Evolutionary conservation across 768 basidiomycete genomes (phyloP).

Genomic region (Boletus huronensis): DNA sequence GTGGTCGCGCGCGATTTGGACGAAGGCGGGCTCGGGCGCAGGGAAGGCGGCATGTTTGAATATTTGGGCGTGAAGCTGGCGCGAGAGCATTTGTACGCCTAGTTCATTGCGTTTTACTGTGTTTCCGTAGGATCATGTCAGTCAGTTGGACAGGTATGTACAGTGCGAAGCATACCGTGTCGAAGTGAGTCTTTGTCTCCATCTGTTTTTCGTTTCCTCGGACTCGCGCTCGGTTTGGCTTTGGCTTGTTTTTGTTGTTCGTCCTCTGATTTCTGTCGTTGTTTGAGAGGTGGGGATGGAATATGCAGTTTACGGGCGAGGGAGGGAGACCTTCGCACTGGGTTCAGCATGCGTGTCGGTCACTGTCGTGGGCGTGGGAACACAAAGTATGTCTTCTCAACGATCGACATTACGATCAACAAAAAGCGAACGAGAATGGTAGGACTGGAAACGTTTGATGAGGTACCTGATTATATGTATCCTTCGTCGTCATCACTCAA

Average conservation of each 20-base stretch:
- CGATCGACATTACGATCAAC: no score
- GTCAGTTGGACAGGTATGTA: neutral
- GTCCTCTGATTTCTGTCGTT: constrained; percentile 11
- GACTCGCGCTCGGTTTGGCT: neutral
- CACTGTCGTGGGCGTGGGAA: constrained; percentile 8
- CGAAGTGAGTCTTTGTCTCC: neutral
- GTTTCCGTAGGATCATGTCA: neutral
- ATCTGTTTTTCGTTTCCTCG: neutral
- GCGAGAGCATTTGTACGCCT: constrained; percentile 91
- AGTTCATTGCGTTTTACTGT: constrained; percentile 75
- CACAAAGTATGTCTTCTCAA: neutral
- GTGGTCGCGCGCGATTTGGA: constrained; percentile 78
- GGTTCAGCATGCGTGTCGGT: constrained; percentile 16
- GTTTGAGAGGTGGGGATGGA: constrained; percentile 9
- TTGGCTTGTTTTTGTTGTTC: neutral
- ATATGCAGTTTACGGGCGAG: constrained; percentile 15
- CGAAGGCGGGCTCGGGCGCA: constrained; percentile 52
- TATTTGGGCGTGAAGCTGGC: constrained; percentile 75
- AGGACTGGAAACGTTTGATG: no score
- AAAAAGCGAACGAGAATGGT: neutral
- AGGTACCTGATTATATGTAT: no score
- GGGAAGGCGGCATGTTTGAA: constrained; percentile 70
- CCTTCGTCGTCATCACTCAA: no score
- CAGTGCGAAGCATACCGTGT: constrained; percentile 6
- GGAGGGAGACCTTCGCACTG: constrained; percentile 12